Conservation (phyloP, 2,329 filamentous ascomycete genomes). For the Ceratocystis variospora region DNA sequence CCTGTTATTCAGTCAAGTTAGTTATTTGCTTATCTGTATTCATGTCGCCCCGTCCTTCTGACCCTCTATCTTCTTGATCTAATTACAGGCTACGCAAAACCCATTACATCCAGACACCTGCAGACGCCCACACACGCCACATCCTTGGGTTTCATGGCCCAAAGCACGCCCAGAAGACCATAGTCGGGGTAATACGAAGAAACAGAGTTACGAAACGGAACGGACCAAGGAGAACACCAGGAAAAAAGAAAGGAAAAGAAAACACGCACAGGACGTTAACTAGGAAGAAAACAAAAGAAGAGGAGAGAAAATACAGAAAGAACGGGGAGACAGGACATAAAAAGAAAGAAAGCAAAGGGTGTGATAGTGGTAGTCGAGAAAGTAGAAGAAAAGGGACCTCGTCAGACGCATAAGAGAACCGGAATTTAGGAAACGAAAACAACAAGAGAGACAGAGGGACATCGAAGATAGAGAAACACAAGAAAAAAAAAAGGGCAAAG, state of each 20-base stretch:
- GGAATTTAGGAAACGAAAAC: slow-evolving; percentile 5
- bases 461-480: slow-evolving; percentile 10
- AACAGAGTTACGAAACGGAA: neutral
- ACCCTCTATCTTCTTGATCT: no score
- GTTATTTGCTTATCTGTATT: no score
- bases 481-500: neutral
- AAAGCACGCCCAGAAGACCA: neutral
- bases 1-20: no score
- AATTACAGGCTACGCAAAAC: no score
- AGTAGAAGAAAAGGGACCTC: slow-evolving; percentile 11
- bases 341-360: neutral
- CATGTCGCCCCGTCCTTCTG: no score
- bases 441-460: slow-evolving; percentile 8
- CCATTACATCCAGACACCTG: no score
- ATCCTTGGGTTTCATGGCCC: no score
- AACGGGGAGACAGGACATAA: neutral
- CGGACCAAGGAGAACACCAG: neutral
- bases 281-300: neutral
- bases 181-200: neutral
- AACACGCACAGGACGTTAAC: neutral
- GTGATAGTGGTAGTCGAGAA: neutral
- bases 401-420: slow-evolving; percentile 10
- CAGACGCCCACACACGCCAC: no score
- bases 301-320: neutral
- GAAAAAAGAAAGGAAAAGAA: neutral